Evolutionary conservation across 768 basidiomycete genomes (phyloP), one percentile per base, ranked within the genome.

Genomic region (Kondoa subrosea): DNA sequence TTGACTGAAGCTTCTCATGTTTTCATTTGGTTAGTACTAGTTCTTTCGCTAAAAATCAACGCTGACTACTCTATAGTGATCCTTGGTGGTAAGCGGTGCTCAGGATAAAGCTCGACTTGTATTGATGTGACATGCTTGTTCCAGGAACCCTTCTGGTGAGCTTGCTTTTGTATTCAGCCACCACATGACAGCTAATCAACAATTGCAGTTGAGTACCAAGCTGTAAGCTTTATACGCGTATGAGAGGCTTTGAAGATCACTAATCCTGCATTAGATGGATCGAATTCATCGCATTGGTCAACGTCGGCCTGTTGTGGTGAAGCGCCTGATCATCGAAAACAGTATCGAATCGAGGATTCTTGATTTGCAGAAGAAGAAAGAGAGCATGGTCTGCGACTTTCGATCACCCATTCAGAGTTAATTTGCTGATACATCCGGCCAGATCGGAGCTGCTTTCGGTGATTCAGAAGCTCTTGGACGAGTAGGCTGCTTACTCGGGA

Each of bases 251-350:
- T 50, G 69, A 70, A 62, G 62, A 30, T 15, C 12, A 21, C 34
- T 69, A 60, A 30, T 69, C 71, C 57, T 29, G 21, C 82, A 88
- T 87, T 91, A 83, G 90, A 96, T 93, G 91, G 91, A 93, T 76
- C 88, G 92, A 66, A 95, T 96, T 69, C 92, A 96, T 78, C 86
- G 91, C 69, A 81, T 95, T 57, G 92, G 92, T n/a, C 91, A 97
- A 77, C 86, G 85, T 71, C 83, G 93, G 27, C 92, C 93, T 4
- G 89, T 99, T 59, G 83, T 87, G 72, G 91, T 91, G 17, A 89
- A 90, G 77, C 93, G 97, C 74, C 81, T 97, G 8, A 87, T 96
- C 21, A 83, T 96, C 57, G 91, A 97, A 77, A 92, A 99, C 76
- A 61, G 89, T 69, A 97, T 99, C 70, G 95, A 99, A 76, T 87